These are phyloP conservation scores for Calonectria fujianensis DNA, from an alignment of 2,329 filamentous ascomycete genomes.

Conservation along the genomic window DNA sequence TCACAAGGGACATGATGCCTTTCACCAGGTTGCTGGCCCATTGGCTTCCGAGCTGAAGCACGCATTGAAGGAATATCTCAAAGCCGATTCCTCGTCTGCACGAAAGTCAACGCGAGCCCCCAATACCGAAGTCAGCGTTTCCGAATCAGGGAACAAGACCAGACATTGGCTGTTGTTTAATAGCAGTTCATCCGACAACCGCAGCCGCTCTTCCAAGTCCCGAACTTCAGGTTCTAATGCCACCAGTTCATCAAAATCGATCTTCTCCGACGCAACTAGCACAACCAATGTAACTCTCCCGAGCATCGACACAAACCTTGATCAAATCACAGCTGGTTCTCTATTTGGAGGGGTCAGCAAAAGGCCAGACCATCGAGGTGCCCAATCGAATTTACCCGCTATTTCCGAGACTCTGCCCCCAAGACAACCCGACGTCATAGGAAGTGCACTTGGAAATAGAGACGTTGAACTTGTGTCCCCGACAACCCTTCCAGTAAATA, in stretches of 20 bases:
- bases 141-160: constrained; percentile 4
- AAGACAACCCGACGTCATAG: neutral
- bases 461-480: neutral
- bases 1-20: constrained; percentile 8
- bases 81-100: neutral
- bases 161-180: neutral
- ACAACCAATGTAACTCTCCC: neutral
- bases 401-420: neutral
- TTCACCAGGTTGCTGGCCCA: constrained; percentile 7
- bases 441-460: neutral
- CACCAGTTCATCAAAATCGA: constrained; percentile 10
- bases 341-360: neutral
- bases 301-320: neutral
- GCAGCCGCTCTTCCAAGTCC: neutral
- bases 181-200: neutral
- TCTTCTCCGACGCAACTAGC: neutral
- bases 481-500: neutral
- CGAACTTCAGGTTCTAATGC: neutral
- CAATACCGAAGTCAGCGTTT: neutral
- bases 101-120: neutral
- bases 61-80: neutral
- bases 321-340: neutral
- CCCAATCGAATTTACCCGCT: neutral
- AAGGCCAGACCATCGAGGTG: neutral
- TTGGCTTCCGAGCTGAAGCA: constrained; percentile 13